A percentile compares a stretch with the other conserved stretches of the same genome.
Evolutionary conservation across 2,329 filamentous ascomycete genomes (phyloP).

Genomic region (Pezicula carpinea): DNA sequence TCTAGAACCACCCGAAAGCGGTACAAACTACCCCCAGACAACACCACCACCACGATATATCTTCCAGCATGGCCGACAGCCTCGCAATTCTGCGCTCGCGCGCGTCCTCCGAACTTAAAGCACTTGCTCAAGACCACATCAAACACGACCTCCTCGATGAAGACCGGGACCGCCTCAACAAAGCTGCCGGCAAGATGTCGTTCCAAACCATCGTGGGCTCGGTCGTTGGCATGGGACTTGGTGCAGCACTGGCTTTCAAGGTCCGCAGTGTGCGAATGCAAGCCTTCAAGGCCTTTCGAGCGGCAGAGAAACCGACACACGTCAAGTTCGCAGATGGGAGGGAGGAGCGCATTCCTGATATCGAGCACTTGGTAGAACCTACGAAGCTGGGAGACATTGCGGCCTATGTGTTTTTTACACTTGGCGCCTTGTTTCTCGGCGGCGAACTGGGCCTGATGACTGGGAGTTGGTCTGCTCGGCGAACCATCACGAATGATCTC

Average conservation of each 20-base stretch:
- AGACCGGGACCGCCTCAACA: conserved; percentile 10
- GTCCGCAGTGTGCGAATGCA: conserved; percentile 48
- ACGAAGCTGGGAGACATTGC: conserved; percentile 54
- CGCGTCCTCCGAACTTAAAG: conserved; percentile 6
- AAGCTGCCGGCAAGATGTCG: conserved; percentile 49
- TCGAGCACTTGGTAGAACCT: conserved; percentile 52
- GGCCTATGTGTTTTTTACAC: conserved; percentile 57
- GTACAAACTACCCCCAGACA: too few species aligned
- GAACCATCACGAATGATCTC: conserved; percentile 48
- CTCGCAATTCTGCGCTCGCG: conserved; percentile 12
- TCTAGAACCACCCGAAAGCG: too few species aligned
- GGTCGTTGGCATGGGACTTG: conserved; percentile 53
- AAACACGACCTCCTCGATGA: conserved; percentile 8
- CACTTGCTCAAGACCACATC: conserved; percentile 11
- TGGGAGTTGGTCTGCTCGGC: conserved; percentile 49
- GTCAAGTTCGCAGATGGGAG: conserved; percentile 59
- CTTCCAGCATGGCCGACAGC: too few species aligned
- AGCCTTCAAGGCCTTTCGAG: conserved; percentile 59
- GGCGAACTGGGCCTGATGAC: conserved; percentile 58
- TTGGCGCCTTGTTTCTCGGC: conserved; percentile 58
- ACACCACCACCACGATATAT: too few species aligned
- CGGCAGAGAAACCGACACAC: conserved; percentile 56
- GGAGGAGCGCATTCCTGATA: conserved; percentile 55
- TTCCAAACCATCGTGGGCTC: conserved; percentile 54
- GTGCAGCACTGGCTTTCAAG: conserved; percentile 51